phyloP scores from a whole-genome alignment of 768 basidiomycete species.

The Mycena indigotica region DNA sequence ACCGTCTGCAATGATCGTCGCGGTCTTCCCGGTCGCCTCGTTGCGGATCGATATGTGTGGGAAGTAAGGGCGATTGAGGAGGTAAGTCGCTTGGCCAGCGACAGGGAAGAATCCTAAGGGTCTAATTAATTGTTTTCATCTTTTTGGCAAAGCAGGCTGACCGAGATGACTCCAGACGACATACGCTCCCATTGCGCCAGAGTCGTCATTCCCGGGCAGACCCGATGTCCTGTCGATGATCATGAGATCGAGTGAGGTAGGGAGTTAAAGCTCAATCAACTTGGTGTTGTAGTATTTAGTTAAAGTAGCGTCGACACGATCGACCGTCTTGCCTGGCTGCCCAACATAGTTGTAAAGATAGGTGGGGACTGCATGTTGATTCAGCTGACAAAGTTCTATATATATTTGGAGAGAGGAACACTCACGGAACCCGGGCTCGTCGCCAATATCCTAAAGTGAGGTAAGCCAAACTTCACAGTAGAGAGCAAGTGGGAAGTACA shows the following conservation, averaged over 20 bases:
- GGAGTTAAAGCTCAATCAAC: background rate
- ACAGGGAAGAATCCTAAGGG: conserved; percentile 21
- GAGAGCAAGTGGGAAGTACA: conserved; percentile 1
- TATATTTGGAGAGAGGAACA: background rate
- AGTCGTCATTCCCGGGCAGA: conserved; percentile 18
- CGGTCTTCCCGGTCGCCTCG: conserved; percentile 10
- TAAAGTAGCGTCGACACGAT: conserved; percentile 15
- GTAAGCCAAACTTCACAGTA: background rate
- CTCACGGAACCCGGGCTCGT: conserved; percentile 22
- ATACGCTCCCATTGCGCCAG: conserved; percentile 21
- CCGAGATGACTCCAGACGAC: conserved; percentile 22
- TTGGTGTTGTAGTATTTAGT: conserved; percentile 10
- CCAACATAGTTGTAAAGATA: conserved; percentile 24
- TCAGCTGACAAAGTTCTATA: background rate
- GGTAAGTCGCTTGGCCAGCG: conserved; percentile 21
- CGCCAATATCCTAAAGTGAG: conserved; percentile 18
- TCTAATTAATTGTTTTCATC: background rate
- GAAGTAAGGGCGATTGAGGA: conserved; percentile 23
- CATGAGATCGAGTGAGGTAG: background rate
- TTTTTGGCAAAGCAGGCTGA: background rate
- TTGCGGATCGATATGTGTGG: conserved; percentile 20
- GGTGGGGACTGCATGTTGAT: conserved; percentile 13
- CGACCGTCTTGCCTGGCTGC: conserved; percentile 19
- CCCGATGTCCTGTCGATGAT: conserved; percentile 6
- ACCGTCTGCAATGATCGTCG: conserved; percentile 9